phyloP scores from a whole-genome alignment of 2,329 filamentous ascomycete species.

The Talaromyces sp. region DNA sequence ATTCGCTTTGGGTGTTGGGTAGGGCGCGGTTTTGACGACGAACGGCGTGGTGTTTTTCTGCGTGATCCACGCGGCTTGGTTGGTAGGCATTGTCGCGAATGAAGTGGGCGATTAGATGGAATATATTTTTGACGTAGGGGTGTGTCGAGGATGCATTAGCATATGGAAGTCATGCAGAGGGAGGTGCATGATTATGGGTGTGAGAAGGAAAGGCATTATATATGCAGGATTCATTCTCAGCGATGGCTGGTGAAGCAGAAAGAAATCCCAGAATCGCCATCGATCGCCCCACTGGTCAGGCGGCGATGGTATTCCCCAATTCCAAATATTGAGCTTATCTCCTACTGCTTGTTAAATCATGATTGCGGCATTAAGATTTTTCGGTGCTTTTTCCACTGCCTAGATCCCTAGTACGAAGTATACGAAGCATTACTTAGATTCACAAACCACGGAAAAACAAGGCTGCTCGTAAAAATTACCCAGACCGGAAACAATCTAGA shows the following conservation, averaged over 20 bases:
- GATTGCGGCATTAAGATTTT: background rate
- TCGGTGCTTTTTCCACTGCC: background rate
- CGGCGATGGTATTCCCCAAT: background rate
- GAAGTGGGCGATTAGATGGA: too few species aligned
- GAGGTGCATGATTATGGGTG: background rate
- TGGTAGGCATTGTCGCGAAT: background rate
- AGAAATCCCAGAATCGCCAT: background rate
- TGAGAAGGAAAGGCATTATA: background rate
- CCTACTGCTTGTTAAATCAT: background rate
- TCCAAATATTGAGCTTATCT: background rate
- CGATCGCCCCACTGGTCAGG: background rate
- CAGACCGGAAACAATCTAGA: background rate
- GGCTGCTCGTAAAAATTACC: background rate
- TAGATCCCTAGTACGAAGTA: background rate
- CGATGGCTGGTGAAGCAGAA: background rate
- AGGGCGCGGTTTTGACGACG: conserved; percentile 12
- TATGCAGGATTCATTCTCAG: background rate
- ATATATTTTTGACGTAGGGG: background rate
- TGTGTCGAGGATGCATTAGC: background rate
- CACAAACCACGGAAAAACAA: too few species aligned
- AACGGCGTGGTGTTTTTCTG: conserved; percentile 12
- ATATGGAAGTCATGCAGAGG: too few species aligned
- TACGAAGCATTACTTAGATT: too few species aligned
- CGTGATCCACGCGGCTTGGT: conserved; percentile 17
- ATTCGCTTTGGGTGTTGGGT: conserved; percentile 12